Conservation (phyloP, 2,329 filamentous ascomycete genomes). For the Pseudogymnoascus sp. region DNA sequence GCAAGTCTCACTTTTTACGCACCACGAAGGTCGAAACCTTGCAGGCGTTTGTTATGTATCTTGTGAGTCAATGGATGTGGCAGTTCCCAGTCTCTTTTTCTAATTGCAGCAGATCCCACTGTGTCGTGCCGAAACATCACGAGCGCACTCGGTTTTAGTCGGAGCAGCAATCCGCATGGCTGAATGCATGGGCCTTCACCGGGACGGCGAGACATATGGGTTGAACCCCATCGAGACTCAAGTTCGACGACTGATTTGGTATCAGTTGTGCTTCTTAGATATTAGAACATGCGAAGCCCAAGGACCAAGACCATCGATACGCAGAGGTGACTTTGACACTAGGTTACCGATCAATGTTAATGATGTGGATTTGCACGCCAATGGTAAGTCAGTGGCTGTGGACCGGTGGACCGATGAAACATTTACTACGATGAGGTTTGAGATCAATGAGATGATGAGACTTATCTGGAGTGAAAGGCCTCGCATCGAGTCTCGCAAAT, state of each 20-base stretch:
- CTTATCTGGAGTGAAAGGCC: constrained; percentile 61
- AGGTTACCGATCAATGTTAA: constrained; percentile 63
- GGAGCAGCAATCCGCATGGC: constrained; percentile 65
- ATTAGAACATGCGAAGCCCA: constrained; percentile 67
- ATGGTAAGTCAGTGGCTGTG: constrained; percentile 32
- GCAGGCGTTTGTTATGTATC: constrained; percentile 69
- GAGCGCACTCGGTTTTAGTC: constrained; percentile 63
- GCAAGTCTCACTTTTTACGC: constrained; percentile 60
- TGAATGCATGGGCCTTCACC: constrained; percentile 69
- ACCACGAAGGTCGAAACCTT: constrained; percentile 67
- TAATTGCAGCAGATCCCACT: constrained; percentile 49
- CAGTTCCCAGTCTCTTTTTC: not conserved
- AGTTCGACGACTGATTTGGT: constrained; percentile 64
- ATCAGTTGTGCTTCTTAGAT: constrained; percentile 70
- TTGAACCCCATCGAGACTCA: constrained; percentile 61
- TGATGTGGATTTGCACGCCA: constrained; percentile 49
- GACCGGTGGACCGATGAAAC: constrained; percentile 60
- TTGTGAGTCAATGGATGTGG: constrained; percentile 40
- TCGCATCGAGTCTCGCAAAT: constrained; percentile 52
- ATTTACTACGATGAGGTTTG: constrained; percentile 59
- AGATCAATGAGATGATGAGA: constrained; percentile 65
- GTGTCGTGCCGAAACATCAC: constrained; percentile 62
- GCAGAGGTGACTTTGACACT: constrained; percentile 68
- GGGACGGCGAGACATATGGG: constrained; percentile 59
- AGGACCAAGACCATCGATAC: constrained; percentile 61